Conservation (phyloP, 2,329 filamentous ascomycete genomes). For the Aspergillus flavus region DNA sequence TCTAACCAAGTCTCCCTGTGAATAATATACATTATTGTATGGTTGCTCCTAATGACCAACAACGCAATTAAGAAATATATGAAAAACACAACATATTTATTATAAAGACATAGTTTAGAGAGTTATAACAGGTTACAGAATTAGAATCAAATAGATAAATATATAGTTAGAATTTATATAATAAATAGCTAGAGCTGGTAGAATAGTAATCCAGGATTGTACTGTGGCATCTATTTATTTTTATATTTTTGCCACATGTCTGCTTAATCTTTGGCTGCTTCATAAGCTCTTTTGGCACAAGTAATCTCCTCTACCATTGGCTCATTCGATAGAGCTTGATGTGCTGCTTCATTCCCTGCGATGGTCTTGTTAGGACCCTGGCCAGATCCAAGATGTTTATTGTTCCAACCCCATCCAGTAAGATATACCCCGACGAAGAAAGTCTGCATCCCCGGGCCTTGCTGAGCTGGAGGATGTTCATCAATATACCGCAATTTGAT, state of each 20-base stretch:
- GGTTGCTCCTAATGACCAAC: no score
- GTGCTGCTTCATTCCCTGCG: constrained; percentile 50
- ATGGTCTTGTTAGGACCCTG: constrained; percentile 47
- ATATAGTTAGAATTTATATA: no score
- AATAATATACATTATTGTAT: no score
- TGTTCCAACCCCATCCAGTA: constrained; percentile 50
- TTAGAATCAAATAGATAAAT: no score
- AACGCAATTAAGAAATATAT: no score
- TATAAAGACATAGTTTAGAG: no score
- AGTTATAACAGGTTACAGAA: no score
- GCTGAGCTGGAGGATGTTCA: constrained; percentile 37
- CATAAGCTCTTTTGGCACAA: constrained; percentile 32
- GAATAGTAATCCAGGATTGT: no score
- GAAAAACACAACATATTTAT: no score
- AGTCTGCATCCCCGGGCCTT: constrained; percentile 41
- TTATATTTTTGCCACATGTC: neutral
- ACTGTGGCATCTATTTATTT: neutral
- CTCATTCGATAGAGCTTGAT: constrained; percentile 41
- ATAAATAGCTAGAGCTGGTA: no score
- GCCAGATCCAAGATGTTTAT: constrained; percentile 49
- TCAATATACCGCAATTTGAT: constrained; percentile 64
- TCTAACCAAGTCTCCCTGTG: no score
- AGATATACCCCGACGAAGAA: constrained; percentile 52
- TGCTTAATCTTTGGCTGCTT: neutral
- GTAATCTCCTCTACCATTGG: constrained; percentile 43